Evolutionary conservation across 179 eudicot species (phyloP).

Genomic region (Corrigiola litoralis): DNA sequence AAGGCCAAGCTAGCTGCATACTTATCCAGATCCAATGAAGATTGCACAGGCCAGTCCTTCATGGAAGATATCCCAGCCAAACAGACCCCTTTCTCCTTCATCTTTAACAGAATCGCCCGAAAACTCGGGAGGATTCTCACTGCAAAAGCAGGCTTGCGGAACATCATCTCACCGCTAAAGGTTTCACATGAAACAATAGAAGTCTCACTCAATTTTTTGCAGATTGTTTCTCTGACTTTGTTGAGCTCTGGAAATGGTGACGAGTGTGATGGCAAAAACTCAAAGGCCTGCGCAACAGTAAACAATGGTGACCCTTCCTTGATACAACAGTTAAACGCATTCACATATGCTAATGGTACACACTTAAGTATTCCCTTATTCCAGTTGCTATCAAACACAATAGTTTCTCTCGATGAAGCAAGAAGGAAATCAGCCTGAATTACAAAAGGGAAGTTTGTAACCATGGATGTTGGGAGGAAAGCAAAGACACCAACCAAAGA

Average conservation of each 20-base stretch:
- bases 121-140: slow-evolving; percentile 22
- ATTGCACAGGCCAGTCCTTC: slow-evolving; percentile 13
- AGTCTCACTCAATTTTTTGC: neutral
- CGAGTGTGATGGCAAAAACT: slow-evolving; percentile 19
- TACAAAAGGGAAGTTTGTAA: slow-evolving; percentile 37
- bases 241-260: slow-evolving; percentile 27
- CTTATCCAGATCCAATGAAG: slow-evolving; percentile 18
- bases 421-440: slow-evolving; percentile 39
- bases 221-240: slow-evolving; percentile 23
- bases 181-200: slow-evolving; percentile 28
- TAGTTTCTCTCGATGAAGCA: slow-evolving; percentile 35
- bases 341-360: slow-evolving; percentile 25
- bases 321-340: slow-evolving; percentile 26
- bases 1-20: slow-evolving; percentile 19
- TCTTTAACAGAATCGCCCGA: slow-evolving; percentile 8
- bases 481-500: slow-evolving; percentile 32
- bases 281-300: slow-evolving; percentile 14
- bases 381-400: slow-evolving; percentile 34
- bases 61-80: slow-evolving; percentile 1
- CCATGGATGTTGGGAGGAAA: slow-evolving; percentile 35
- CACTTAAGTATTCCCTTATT: slow-evolving; percentile 32
- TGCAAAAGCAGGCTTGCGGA: slow-evolving; percentile 19
- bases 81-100: slow-evolving; percentile 8
- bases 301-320: slow-evolving; percentile 17
- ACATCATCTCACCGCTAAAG: slow-evolving; percentile 5